These are phyloP conservation scores for Crithidia fasciculata DNA, from an alignment of 208 protist species.

Conservation along the genomic window DNA sequence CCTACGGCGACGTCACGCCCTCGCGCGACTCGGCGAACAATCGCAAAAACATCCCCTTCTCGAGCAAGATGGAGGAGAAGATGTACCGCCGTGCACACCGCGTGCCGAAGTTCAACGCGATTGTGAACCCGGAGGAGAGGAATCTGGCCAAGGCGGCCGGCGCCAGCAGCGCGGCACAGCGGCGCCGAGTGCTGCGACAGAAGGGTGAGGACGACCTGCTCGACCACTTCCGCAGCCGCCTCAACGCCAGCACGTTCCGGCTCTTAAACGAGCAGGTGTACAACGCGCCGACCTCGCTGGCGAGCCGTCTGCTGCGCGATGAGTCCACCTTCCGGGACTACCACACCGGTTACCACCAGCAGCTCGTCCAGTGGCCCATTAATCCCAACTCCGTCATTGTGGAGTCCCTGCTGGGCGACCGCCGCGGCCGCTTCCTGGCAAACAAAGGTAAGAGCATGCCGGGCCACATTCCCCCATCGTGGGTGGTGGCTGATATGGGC, in stretches of 20 bases:
- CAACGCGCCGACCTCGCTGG: conserved; percentile 80
- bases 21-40: conserved; percentile 85
- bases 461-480: conserved; percentile 75
- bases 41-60: conserved; percentile 68
- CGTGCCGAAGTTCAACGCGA: conserved; percentile 52
- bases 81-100: conserved; percentile 63
- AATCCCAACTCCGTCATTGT: conserved; percentile 94
- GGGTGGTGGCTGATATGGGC: conserved; percentile 95
- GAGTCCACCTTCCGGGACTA: conserved; percentile 86
- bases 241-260: conserved; percentile 87
- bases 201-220: conserved; percentile 85
- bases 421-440: conserved; percentile 73
- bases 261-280: conserved; percentile 91
- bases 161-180: conserved; percentile 86
- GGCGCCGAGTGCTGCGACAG: conserved; percentile 67
- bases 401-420: conserved; percentile 73
- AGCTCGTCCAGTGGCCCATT: conserved; percentile 93
- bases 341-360: conserved; percentile 93
- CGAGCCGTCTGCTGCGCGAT: conserved; percentile 81
- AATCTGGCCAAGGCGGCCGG: conserved; percentile 41
- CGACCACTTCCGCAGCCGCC: conserved; percentile 82
- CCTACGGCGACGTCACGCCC: conserved; percentile 40
- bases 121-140: conserved; percentile 32
- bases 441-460: conserved; percentile 88
- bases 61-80: conserved; percentile 59